phyloP scores from a whole-genome alignment of 192 early-diverging fungal genomes.

The Backusella parvicylindrica region DNA sequence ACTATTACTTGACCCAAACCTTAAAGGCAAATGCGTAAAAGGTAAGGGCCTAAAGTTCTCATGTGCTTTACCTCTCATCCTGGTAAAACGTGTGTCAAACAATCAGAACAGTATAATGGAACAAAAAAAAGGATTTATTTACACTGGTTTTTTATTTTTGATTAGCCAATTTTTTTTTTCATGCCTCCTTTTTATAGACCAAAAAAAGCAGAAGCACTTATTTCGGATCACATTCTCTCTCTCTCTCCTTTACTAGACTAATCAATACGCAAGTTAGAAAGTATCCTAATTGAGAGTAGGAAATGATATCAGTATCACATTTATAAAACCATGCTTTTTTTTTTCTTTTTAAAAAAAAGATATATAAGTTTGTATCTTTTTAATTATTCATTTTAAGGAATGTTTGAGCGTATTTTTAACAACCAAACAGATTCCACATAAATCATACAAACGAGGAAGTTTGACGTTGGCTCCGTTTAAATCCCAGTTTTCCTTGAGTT shows the following conservation, averaged over 20 bases:
- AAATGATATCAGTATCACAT: background rate
- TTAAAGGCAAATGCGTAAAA: too few species aligned
- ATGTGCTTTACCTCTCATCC: too few species aligned
- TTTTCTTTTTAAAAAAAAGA: background rate
- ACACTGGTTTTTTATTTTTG: too few species aligned
- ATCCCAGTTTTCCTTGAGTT: background rate
- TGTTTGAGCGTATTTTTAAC: conserved; percentile 4
- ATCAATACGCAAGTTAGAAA: background rate
- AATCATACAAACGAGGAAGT: background rate
- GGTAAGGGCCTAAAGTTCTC: too few species aligned
- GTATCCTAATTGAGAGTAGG: background rate
- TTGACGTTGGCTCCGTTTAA: background rate
- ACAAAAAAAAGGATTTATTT: too few species aligned
- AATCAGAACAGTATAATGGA: too few species aligned
- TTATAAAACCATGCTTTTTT: background rate
- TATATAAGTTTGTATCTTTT: background rate
- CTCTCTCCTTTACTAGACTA: too few species aligned
- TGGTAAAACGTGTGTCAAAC: too few species aligned
- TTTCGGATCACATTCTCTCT: background rate
- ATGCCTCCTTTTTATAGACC: too few species aligned
- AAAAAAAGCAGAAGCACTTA: too few species aligned
- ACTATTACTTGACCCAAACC: too few species aligned
- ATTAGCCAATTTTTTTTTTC: too few species aligned
- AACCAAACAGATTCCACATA: background rate
- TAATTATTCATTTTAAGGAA: background rate